Percentiles rank a stretch among this genome's conserved stretches.
Conservation (phyloP, 331 rosid species). For the Ulmus americana region DNA sequence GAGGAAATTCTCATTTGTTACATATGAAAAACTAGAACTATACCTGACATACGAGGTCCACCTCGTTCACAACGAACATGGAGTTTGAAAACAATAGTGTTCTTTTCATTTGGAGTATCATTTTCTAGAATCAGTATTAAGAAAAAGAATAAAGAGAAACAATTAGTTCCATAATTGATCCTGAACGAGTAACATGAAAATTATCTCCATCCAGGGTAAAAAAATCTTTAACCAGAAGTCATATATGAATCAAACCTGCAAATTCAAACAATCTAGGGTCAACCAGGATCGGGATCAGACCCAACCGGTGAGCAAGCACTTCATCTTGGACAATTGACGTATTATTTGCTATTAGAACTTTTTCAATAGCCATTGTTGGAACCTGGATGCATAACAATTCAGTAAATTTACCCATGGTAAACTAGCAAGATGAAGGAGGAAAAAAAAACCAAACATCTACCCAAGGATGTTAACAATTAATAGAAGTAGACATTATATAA, state of each 20-base stretch:
- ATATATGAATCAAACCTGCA: constrained; percentile 49
- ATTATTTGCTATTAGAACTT: constrained; percentile 75
- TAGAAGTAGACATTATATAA: too few species aligned
- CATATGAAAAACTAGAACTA: not conserved
- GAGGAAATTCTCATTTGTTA: constrained; percentile 12
- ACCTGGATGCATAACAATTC: constrained; percentile 38
- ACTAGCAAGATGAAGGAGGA: too few species aligned
- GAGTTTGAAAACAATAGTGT: constrained; percentile 79
- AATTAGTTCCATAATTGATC: not conserved
- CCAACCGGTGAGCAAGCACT: constrained; percentile 95
- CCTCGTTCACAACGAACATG: constrained; percentile 46
- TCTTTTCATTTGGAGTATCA: constrained; percentile 63
- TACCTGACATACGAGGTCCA: constrained; percentile 58
- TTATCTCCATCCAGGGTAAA: constrained; percentile 7
- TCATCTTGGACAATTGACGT: constrained; percentile 85
- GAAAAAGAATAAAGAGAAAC: constrained; percentile 10
- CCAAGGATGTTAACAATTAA: too few species aligned
- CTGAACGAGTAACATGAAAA: not conserved
- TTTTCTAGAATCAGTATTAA: constrained; percentile 33
- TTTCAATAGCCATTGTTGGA: constrained; percentile 98
- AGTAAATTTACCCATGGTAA: too few species aligned
- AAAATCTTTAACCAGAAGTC: not conserved
- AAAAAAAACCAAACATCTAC: too few species aligned
- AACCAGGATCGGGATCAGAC: constrained; percentile 74
- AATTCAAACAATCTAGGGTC: constrained; percentile 87